These are phyloP conservation scores for Asparagopsis taxiformis DNA, from an alignment of 31 red algal genomes.

Conservation along the genomic window DNA sequence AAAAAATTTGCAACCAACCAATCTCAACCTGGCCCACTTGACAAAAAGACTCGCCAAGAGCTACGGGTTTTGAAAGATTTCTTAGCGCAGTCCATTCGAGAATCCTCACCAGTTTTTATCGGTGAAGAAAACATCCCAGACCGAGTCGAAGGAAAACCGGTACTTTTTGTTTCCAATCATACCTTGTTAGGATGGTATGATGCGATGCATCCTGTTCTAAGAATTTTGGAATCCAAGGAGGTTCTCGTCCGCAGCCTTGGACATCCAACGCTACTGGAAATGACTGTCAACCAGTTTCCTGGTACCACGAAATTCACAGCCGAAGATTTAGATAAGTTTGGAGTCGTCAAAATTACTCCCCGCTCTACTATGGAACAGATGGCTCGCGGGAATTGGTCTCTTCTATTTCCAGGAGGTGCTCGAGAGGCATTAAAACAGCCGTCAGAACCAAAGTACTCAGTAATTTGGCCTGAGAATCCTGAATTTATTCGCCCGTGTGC, in stretches of 20 bases:
- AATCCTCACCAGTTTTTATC: conserved; percentile 84
- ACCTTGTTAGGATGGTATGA: conserved; percentile 84
- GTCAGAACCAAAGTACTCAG: conserved; percentile 49
- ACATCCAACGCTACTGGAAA: conserved; percentile 63
- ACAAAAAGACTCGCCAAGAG: conserved; percentile 21
- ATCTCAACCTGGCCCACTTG: background rate
- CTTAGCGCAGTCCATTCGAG: background rate
- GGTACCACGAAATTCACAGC: background rate
- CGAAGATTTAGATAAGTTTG: conserved; percentile 51
- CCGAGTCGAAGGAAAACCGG: conserved; percentile 29
- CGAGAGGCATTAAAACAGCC: conserved; percentile 81
- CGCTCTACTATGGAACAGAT: conserved; percentile 61
- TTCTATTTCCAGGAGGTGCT: conserved; percentile 97
- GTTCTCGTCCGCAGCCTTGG: conserved; percentile 65
- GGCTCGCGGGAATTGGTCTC: conserved; percentile 34
- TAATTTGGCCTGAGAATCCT: conserved; percentile 70
- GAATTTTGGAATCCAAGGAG: conserved; percentile 46
- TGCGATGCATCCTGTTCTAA: conserved; percentile 42
- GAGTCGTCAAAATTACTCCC: conserved; percentile 57
- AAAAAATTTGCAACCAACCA: conserved; percentile 5
- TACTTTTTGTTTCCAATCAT: conserved; percentile 95
- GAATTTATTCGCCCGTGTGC: conserved; percentile 91
- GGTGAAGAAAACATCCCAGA: conserved; percentile 79
- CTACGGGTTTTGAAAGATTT: conserved; percentile 10
- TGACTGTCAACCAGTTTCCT: background rate